phyloP scores from a whole-genome alignment of 805 yeast species.

The Saturnispora serradocipensis region DNA sequence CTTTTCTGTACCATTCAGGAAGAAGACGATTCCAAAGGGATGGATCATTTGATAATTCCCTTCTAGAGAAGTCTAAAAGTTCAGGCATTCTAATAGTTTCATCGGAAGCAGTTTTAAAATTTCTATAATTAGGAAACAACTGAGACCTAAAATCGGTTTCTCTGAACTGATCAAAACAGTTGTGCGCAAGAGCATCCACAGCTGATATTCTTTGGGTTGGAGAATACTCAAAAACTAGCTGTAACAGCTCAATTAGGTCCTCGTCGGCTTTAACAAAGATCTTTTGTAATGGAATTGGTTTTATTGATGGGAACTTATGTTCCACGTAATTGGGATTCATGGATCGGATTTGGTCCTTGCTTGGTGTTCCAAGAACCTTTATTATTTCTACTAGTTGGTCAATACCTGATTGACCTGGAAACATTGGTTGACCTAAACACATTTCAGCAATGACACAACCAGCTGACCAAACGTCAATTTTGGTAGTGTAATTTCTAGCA shows the following conservation, averaged over 20 bases:
- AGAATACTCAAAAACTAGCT: conserved; percentile 53
- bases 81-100: conserved; percentile 31
- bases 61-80: conserved; percentile 41
- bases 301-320: conserved; percentile 84
- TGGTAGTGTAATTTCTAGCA: conserved; percentile 91
- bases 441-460: conserved; percentile 98
- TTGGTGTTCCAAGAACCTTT: conserved; percentile 91
- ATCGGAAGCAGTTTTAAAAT: conserved; percentile 32
- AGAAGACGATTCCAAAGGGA: conserved; percentile 31
- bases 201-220: conserved; percentile 60
- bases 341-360: conserved; percentile 79
- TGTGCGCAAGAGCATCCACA: conserved; percentile 40
- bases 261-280: conserved; percentile 51
- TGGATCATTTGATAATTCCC: conserved; percentile 42
- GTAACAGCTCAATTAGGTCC: conserved; percentile 48
- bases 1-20: conserved; percentile 31
- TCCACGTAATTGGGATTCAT: conserved; percentile 98
- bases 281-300: conserved; percentile 63
- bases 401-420: conserved; percentile 97
- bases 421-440: conserved; percentile 88
- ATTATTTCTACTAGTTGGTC: conserved; percentile 96
- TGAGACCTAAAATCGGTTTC: conserved; percentile 15
- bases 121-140: conserved; percentile 28
- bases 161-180: conserved; percentile 48
- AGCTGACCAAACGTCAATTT: conserved; percentile 95